phyloP scores from a whole-genome alignment of 345 rosid species.

The Euphorbia tirucalli region DNA sequence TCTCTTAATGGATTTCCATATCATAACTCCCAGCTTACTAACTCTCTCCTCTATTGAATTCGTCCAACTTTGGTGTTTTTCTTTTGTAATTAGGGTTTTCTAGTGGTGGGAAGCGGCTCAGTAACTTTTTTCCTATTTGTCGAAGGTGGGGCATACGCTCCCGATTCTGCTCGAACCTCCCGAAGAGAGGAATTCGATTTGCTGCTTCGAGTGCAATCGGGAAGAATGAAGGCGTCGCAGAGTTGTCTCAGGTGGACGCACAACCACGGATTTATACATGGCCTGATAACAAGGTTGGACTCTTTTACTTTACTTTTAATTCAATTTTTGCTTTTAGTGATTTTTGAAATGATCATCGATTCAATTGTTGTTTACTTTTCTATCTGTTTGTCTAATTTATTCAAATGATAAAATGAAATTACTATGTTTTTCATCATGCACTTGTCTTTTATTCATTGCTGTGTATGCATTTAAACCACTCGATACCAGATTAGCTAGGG shows the following conservation, averaged over 20 bases:
- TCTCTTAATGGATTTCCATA: background rate
- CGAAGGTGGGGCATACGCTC: constrained; percentile 15
- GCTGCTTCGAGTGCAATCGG: constrained; percentile 27
- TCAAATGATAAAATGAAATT: too few species aligned
- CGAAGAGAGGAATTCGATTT: constrained; percentile 15
- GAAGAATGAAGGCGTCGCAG: constrained; percentile 23
- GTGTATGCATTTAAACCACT: background rate
- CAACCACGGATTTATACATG: constrained; percentile 36
- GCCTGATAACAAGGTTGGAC: constrained; percentile 47
- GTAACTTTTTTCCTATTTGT: constrained; percentile 17
- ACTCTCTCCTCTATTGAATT: background rate
- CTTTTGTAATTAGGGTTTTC: constrained; percentile 26
- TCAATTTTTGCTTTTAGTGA: background rate
- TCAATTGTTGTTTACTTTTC: background rate
- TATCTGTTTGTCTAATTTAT: background rate
- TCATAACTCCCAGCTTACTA: background rate
- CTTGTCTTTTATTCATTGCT: too few species aligned
- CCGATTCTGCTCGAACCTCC: constrained; percentile 3
- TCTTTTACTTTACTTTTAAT: background rate
- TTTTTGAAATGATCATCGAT: background rate
- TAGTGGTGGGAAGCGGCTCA: constrained; percentile 27
- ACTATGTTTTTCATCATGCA: too few species aligned
- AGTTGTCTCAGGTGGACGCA: constrained; percentile 25
- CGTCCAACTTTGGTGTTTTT: background rate
- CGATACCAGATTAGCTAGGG: background rate